These are phyloP conservation scores for Globisporangium acanthophoron DNA, from an alignment of 352 stramenopile genomes.

Conservation along the genomic window DNA sequence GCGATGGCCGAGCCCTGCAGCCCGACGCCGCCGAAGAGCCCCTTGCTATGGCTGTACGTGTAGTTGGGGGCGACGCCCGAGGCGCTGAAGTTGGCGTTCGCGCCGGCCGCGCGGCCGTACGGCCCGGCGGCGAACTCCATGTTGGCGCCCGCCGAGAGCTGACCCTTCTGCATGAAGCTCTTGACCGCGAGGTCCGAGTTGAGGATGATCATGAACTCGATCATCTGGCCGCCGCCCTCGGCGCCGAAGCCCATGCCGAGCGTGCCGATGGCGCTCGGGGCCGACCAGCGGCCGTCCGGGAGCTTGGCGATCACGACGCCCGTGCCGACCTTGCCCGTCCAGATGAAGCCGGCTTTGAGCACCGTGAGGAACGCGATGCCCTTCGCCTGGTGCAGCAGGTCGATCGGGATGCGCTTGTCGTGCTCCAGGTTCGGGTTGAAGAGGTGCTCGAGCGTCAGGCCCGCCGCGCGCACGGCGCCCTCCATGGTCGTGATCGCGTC, in stretches of 20 bases:
- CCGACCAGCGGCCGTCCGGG: conserved; percentile 92
- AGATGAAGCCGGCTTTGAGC: conserved; percentile 87
- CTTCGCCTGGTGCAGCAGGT: conserved; percentile 87
- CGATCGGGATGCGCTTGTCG: conserved; percentile 87
- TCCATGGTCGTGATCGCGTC: conserved; percentile 88
- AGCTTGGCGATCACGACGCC: conserved; percentile 94
- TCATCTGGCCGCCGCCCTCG: conserved; percentile 74
- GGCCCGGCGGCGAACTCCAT: conserved; percentile 77
- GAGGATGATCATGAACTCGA: conserved; percentile 90
- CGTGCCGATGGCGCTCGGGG: conserved; percentile 92
- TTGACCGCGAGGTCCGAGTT: conserved; percentile 93
- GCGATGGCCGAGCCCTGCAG: conserved; percentile 81
- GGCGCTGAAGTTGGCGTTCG: conserved; percentile 71
- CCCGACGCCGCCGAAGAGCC: conserved; percentile 75
- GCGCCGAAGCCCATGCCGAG: conserved; percentile 84
- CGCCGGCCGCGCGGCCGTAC: conserved; percentile 71
- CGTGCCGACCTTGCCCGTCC: conserved; percentile 79
- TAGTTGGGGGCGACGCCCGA: conserved; percentile 81
- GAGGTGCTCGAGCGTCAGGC: conserved; percentile 89
- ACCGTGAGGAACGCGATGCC: conserved; percentile 91
- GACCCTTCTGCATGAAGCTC: conserved; percentile 81
- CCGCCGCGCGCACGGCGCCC: conserved; percentile 84
- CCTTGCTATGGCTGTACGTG: conserved; percentile 86
- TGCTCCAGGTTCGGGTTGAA: conserved; percentile 84
- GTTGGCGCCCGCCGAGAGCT: conserved; percentile 79